These are phyloP conservation scores for Citrus sp. DNA, from an alignment of 345 rosid genomes.

Conservation along the genomic window DNA sequence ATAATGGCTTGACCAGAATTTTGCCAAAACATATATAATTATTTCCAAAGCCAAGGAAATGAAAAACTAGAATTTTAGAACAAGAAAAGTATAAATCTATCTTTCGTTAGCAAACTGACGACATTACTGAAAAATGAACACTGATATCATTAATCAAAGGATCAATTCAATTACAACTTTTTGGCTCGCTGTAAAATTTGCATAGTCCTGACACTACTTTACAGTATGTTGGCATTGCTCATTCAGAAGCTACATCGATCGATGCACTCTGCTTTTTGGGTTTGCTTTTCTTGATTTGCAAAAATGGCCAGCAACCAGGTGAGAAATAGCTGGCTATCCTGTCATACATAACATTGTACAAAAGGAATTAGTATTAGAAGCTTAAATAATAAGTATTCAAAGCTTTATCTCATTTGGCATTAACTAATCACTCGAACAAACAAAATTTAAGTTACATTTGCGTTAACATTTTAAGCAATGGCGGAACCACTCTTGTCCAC, in stretches of 20 bases:
- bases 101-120: background rate
- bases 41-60: too few species aligned
- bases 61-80: too few species aligned
- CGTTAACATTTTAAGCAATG: too few species aligned
- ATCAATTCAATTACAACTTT: background rate
- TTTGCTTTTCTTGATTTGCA: slow-evolving; percentile 17
- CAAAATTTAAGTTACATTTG: too few species aligned
- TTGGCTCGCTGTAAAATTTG: background rate
- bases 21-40: too few species aligned
- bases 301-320: slow-evolving; percentile 36
- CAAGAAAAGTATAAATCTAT: too few species aligned
- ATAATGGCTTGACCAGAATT: too few species aligned
- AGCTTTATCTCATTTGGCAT: background rate
- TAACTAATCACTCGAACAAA: too few species aligned
- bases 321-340: slow-evolving; percentile 3
- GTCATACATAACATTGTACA: slow-evolving; percentile 3
- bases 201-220: background rate
- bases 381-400: background rate
- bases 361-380: background rate
- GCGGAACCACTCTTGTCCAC: too few species aligned
- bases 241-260: slow-evolving; percentile 17
- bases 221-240: background rate
- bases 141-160: background rate
- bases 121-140: background rate
- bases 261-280: slow-evolving; percentile 6